Conservation (phyloP, 352 stramenopile genomes). For the Aphanomyces invadans region DNA sequence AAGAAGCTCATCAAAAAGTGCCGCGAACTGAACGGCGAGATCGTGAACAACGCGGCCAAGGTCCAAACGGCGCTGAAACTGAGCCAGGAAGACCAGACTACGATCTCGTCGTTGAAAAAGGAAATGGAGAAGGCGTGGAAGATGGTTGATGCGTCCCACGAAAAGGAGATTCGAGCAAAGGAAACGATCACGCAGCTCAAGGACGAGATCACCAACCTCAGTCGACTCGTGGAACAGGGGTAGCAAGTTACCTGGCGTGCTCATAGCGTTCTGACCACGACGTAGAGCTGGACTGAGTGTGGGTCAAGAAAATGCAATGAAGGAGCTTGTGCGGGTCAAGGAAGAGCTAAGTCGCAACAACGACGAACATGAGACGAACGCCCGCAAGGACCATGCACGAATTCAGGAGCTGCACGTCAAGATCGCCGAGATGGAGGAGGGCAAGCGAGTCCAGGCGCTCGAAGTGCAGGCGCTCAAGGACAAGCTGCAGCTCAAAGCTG, state of each 20-base stretch:
- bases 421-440: conserved; percentile 51
- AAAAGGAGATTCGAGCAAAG: conserved; percentile 91
- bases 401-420: conserved; percentile 74
- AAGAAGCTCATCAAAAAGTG: conserved; percentile 95
- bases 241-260: not conserved
- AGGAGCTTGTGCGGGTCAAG: conserved; percentile 85
- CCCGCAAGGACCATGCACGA: conserved; percentile 71
- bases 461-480: conserved; percentile 83
- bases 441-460: conserved; percentile 41
- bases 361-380: conserved; percentile 73
- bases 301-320: conserved; percentile 90
- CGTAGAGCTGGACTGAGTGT: conserved; percentile 72
- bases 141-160: conserved; percentile 92
- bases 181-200: conserved; percentile 93
- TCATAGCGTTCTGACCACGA: not conserved
- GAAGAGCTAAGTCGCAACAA: conserved; percentile 84
- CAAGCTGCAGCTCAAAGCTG: conserved; percentile 75
- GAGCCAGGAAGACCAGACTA: conserved; percentile 90
- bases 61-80: conserved; percentile 93
- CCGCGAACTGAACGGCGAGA: conserved; percentile 91
- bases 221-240: conserved; percentile 92
- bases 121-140: conserved; percentile 95
- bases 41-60: conserved; percentile 94
- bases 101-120: conserved; percentile 90
- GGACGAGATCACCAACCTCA: conserved; percentile 93